phyloP scores from a whole-genome alignment of 176 grass and related monocot genomes.

The Ananas comosus region DNA sequence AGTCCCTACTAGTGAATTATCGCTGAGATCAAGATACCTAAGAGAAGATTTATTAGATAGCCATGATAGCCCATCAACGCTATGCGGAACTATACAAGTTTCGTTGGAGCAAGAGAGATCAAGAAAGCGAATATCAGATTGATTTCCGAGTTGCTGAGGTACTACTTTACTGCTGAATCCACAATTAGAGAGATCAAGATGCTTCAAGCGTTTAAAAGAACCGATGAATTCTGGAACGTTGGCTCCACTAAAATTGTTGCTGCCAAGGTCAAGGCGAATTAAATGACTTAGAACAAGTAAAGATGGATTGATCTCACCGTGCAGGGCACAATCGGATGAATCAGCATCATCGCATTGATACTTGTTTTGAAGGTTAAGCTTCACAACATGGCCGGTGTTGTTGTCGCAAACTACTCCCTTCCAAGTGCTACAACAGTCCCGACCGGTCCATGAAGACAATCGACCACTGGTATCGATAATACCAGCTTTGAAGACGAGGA shows the following conservation, averaged over 20 bases:
- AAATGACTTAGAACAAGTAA: conserved; percentile 10
- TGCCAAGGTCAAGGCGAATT: neutral
- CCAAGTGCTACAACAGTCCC: neutral
- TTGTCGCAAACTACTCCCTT: neutral
- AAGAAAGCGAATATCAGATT: too few relatives aligned
- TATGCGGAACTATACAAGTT: too few relatives aligned
- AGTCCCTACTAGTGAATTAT: neutral
- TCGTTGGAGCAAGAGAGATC: too few relatives aligned
- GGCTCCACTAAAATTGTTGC: conserved; percentile 8
- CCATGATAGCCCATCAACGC: too few relatives aligned
- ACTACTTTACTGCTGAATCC: too few relatives aligned
- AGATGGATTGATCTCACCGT: conserved; percentile 13
- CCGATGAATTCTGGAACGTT: neutral
- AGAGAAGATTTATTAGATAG: conserved; percentile 9
- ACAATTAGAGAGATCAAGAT: too few relatives aligned
- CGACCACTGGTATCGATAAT: neutral
- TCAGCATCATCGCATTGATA: too few relatives aligned
- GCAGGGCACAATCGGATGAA: neutral
- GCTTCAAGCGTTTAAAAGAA: neutral
- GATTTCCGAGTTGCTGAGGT: too few relatives aligned
- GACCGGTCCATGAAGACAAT: neutral
- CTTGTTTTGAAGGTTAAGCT: neutral
- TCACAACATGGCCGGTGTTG: neutral
- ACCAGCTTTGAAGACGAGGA: neutral
- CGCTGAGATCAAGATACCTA: neutral